Conservation (phyloP, 768 basidiomycete species). For the Leucosporidium scottii region DNA sequence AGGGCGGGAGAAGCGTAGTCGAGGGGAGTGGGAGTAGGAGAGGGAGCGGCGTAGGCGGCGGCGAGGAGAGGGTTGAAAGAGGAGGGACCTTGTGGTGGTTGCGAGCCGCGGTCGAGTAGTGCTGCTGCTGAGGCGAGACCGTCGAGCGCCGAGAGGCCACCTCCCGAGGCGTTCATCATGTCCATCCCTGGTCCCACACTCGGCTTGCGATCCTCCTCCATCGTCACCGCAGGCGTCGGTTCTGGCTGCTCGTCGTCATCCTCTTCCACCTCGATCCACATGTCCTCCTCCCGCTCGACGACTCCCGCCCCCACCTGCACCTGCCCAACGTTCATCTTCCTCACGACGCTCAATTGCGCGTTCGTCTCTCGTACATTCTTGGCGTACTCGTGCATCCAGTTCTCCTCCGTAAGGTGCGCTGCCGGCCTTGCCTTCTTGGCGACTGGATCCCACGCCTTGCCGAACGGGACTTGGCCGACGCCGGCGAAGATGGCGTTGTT, state of each 20-base stretch:
- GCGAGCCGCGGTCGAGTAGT: neutral
- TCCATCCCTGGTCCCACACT: too few species aligned
- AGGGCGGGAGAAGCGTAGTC: neutral
- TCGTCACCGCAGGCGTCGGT: neutral
- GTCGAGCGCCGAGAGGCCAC: neutral
- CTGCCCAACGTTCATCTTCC: slow-evolving; percentile 39
- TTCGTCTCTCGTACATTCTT: slow-evolving; percentile 58
- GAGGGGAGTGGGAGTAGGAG: neutral
- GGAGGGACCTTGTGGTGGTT: neutral
- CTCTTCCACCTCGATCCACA: slow-evolving; percentile 38
- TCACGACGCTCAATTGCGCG: slow-evolving; percentile 42
- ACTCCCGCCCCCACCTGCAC: slow-evolving; percentile 21
- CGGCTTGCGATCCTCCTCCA: slow-evolving; percentile 5
- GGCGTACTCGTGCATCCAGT: slow-evolving; percentile 85
- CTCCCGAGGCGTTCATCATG: too few species aligned
- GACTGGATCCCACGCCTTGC: slow-evolving; percentile 75
- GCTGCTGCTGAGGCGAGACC: neutral
- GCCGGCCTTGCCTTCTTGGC: slow-evolving; percentile 69
- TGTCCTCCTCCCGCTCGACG: slow-evolving; percentile 35
- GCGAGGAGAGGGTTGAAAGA: neutral
- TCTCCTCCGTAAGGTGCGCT: slow-evolving; percentile 77
- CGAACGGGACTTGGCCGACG: slow-evolving; percentile 76
- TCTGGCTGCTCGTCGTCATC: slow-evolving; percentile 15
- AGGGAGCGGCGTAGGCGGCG: neutral
- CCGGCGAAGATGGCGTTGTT: slow-evolving; percentile 64